A percentile compares a stretch with the other conserved stretches of the same genome.
These are phyloP conservation scores for Amphichorda felina DNA, from an alignment of 2,329 filamentous ascomycete species.

Conservation along the genomic window DNA sequence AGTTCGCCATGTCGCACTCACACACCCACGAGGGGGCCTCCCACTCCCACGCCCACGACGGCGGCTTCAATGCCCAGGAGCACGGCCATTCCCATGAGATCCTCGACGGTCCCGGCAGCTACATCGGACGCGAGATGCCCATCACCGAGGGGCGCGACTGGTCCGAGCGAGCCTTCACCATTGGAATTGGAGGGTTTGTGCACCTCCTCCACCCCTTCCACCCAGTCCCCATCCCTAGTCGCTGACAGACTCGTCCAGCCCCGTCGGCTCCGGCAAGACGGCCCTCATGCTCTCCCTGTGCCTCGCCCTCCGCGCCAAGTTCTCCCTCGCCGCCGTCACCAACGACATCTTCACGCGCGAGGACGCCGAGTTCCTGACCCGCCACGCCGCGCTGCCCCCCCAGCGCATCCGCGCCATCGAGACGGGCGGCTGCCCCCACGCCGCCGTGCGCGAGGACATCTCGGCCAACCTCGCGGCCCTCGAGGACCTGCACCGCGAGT, in stretches of 20 bases:
- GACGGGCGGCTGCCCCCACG: conserved; percentile 93
- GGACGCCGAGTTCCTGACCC: conserved; percentile 94
- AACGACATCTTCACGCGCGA: conserved; percentile 99
- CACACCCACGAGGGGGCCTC: conserved; percentile 44
- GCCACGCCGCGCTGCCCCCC: conserved; percentile 70
- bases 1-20: conserved; percentile 20
- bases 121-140: conserved; percentile 82
- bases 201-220: neutral
- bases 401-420: conserved; percentile 88
- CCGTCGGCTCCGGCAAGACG: conserved; percentile 94
- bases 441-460: conserved; percentile 95
- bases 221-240: neutral
- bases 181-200: conserved; percentile 90
- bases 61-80: conserved; percentile 45
- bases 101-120: conserved; percentile 86
- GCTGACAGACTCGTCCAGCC: conserved; percentile 34
- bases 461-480: conserved; percentile 85
- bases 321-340: conserved; percentile 88
- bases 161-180: conserved; percentile 81
- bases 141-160: conserved; percentile 81
- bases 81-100: conserved; percentile 97
- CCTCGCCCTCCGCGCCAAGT: conserved; percentile 64
- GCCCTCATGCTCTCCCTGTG: conserved; percentile 93
- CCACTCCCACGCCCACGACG: conserved; percentile 45
- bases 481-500: conserved; percentile 74